A percentile compares a stretch with the other conserved stretches of the same genome.
Evolutionary conservation across 2,329 filamentous ascomycete genomes (phyloP).

Genomic region (Claviceps pazoutovae): DNA sequence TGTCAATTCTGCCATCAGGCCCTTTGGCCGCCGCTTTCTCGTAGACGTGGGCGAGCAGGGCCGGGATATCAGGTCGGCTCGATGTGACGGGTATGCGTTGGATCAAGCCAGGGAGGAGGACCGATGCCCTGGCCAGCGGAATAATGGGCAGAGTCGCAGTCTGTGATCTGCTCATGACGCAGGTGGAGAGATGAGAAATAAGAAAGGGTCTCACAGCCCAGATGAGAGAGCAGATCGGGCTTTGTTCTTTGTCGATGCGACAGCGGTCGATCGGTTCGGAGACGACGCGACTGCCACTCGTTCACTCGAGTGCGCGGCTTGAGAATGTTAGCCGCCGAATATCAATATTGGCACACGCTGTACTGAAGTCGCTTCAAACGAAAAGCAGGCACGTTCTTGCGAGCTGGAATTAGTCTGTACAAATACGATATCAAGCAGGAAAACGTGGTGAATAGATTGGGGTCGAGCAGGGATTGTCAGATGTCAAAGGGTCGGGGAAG

Average conservation of each 20-base stretch:
- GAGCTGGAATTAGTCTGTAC: neutral
- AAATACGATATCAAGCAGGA: neutral
- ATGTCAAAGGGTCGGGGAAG: neutral
- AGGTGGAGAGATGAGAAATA: neutral
- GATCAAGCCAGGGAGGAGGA: constrained; percentile 75
- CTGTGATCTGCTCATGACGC: constrained; percentile 26
- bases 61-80: constrained; percentile 73
- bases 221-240: neutral
- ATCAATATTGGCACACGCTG: too few species aligned
- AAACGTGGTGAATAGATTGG: neutral
- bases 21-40: constrained; percentile 57
- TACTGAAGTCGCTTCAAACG: too few species aligned
- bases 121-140: constrained; percentile 63
- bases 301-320: too few species aligned
- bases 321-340: too few species aligned
- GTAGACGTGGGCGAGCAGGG: constrained; percentile 75
- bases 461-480: neutral
- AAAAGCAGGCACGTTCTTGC: neutral
- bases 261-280: neutral
- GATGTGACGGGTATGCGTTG: constrained; percentile 71
- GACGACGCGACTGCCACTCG: neutral
- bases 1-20: constrained; percentile 46
- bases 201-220: neutral
- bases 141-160: constrained; percentile 56
- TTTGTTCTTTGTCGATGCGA: neutral